Conservation (phyloP, 2,329 filamentous ascomycete species). For the Aureobasidium sp. region DNA sequence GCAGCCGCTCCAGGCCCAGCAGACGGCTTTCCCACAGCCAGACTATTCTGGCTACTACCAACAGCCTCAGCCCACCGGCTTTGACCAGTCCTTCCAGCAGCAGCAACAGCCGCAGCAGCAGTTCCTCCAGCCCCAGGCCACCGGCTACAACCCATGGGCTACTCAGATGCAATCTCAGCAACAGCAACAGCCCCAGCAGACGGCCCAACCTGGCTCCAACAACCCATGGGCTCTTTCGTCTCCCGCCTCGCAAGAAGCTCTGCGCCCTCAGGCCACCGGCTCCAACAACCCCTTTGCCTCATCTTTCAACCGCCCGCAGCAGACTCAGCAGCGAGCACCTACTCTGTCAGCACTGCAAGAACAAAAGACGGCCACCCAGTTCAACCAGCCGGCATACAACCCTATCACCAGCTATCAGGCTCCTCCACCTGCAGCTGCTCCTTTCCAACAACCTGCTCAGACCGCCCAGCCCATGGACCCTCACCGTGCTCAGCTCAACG, state of each 20-base stretch:
- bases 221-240: conserved; percentile 74
- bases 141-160: conserved; percentile 46
- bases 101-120: conserved; percentile 44
- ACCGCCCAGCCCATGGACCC: conserved; percentile 41
- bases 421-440: conserved; percentile 40
- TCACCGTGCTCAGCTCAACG: conserved; percentile 69
- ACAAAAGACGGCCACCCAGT: conserved; percentile 67
- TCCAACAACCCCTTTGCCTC: conserved; percentile 96
- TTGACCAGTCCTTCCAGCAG: conserved; percentile 48
- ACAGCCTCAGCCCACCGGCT: conserved; percentile 60
- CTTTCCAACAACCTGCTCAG: conserved; percentile 37
- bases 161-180: conserved; percentile 42
- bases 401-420: conserved; percentile 33
- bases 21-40: conserved; percentile 61
- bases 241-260: conserved; percentile 51
- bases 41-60: conserved; percentile 47
- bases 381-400: conserved; percentile 47
- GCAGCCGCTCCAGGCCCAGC: conserved; percentile 68
- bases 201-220: conserved; percentile 73
- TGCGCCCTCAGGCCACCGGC: conserved; percentile 81
- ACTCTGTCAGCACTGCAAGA: conserved; percentile 72
- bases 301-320: conserved; percentile 54
- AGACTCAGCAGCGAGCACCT: conserved; percentile 53
- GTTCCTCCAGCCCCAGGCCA: conserved; percentile 52
- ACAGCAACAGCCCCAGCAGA: conserved; percentile 48